Percentiles rank a stretch among this genome's conserved stretches.
Evolutionary conservation across 768 basidiomycete genomes (phyloP).

Genomic region (Agaricus subrufescens): DNA sequence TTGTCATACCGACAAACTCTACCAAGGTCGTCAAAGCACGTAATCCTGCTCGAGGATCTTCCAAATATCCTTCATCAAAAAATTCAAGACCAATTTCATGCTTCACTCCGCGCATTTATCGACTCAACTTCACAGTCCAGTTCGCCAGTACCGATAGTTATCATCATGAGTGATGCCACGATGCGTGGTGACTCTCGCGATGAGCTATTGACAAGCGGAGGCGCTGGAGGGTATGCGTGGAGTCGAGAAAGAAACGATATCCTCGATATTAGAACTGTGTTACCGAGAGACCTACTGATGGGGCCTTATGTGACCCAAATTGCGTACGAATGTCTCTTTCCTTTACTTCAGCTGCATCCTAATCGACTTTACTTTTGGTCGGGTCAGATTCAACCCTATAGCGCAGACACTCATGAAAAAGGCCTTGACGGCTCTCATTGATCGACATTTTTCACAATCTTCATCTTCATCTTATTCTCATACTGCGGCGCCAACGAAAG

Average conservation of each 20-base stretch:
- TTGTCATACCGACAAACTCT: slow-evolving; percentile 11
- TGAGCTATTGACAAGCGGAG: slow-evolving; percentile 34
- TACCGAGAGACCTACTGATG: slow-evolving; percentile 65
- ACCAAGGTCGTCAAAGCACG: slow-evolving; percentile 29
- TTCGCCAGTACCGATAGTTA: slow-evolving; percentile 60
- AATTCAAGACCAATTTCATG: slow-evolving; percentile 71
- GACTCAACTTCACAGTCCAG: slow-evolving; percentile 22
- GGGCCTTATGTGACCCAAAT: slow-evolving; percentile 79
- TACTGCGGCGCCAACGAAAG: slow-evolving; percentile 45
- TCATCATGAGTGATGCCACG: slow-evolving; percentile 83
- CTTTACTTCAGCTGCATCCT: background rate
- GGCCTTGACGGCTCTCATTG: slow-evolving; percentile 62
- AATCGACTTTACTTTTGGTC: slow-evolving; percentile 1
- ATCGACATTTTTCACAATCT: slow-evolving; percentile 37
- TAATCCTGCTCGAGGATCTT: slow-evolving; percentile 85
- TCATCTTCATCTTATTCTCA: slow-evolving; percentile 15
- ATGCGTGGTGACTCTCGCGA: slow-evolving; percentile 64
- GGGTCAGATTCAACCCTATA: slow-evolving; percentile 82
- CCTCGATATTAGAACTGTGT: slow-evolving; percentile 59
- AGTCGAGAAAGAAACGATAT: slow-evolving; percentile 41
- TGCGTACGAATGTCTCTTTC: slow-evolving; percentile 40
- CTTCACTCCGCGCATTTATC: slow-evolving; percentile 56
- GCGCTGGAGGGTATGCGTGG: slow-evolving; percentile 23
- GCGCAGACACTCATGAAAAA: slow-evolving; percentile 81
- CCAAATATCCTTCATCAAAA: slow-evolving; percentile 81